Base-by-base conservation (phyloP, 2,329 filamentous ascomycete genomes). In the Pseudogymnoascus sp. region DNA sequence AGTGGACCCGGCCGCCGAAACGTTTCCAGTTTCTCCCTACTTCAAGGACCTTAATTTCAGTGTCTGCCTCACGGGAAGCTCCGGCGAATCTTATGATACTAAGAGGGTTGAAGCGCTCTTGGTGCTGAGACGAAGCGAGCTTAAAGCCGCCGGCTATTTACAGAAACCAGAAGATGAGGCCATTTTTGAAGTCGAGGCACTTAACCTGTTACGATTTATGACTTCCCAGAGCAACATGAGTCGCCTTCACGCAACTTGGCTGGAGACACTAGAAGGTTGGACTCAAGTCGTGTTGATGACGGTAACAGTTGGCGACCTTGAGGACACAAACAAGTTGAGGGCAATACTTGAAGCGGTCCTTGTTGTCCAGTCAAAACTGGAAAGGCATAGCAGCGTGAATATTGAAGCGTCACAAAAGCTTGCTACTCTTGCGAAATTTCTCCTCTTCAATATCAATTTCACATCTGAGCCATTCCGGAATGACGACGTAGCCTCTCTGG, bases 291-390 rank as follows among this genome's bases (percentile, higher is more conserved):
- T 96, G 56, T 85, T 92, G 61, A 86, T 97, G 21, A 89, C 96
- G 77, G 82, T 96, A 19, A 88, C 92, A 69, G 87, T 85, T 63
- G 91, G 91, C 68, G 89, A 95, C 62, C 88, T 96, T 72, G 88
- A 90, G 64, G 83, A 85, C 62, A 84, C 84, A 1, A 84, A 83
- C 31, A 88, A 88, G 71, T 87, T 87, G 4, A 85, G 88, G 0
- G 93, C 97, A 72, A 87, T 96, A 63, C 77, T 97, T 10, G 91
- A 96, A 72, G 88, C 90, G 0, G 80, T 99, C 4, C 93, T 97
- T 72, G 84, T 93, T 13, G 89, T 96, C 59, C 81, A 97, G 6
- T 93, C 95, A 0, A 96, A 91, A 67, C 82, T 99, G 11, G 93
- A 97, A 72, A 82, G 82, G 17, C 88, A 89, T 60, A 86, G 91